A percentile compares a stretch with the other conserved stretches of the same genome.
Conservation (phyloP, 1,139 yeast species). For the Kurtzmaniella quercitrusa region DNA sequence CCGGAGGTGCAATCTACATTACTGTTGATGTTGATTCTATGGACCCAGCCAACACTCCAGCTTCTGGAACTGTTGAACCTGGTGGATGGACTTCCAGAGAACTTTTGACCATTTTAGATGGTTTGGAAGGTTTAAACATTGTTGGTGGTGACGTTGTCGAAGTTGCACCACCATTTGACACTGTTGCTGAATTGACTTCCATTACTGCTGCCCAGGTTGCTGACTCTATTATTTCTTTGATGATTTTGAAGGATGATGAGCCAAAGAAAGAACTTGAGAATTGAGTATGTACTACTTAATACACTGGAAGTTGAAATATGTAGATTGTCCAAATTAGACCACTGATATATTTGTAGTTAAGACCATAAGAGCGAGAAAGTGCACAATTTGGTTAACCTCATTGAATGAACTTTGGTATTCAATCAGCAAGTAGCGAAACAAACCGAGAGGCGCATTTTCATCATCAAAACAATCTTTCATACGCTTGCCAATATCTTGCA, state of each 20-base stretch:
- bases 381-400: too few species aligned
- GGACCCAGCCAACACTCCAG: slow-evolving; percentile 13
- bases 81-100: slow-evolving; percentile 15
- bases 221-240: slow-evolving; percentile 10
- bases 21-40: slow-evolving; percentile 13
- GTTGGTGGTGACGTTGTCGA: slow-evolving; percentile 14
- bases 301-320: not conserved
- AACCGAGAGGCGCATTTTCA: too few species aligned
- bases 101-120: slow-evolving; percentile 11
- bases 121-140: slow-evolving; percentile 12
- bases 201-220: slow-evolving; percentile 12
- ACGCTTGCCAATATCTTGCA: too few species aligned
- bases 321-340: not conserved
- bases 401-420: too few species aligned
- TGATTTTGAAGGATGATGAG: slow-evolving; percentile 9
- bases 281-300: not conserved
- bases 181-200: slow-evolving; percentile 12
- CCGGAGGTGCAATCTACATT: slow-evolving; percentile 10
- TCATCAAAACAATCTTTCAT: too few species aligned
- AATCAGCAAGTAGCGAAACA: too few species aligned
- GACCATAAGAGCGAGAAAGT: too few species aligned
- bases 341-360: too few species aligned
- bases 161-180: slow-evolving; percentile 12
- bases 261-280: slow-evolving; percentile 3
- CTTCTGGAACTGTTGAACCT: slow-evolving; percentile 14